phyloP scores from a whole-genome alignment of 2,329 filamentous ascomycete species.

The Fusarium sp. region DNA sequence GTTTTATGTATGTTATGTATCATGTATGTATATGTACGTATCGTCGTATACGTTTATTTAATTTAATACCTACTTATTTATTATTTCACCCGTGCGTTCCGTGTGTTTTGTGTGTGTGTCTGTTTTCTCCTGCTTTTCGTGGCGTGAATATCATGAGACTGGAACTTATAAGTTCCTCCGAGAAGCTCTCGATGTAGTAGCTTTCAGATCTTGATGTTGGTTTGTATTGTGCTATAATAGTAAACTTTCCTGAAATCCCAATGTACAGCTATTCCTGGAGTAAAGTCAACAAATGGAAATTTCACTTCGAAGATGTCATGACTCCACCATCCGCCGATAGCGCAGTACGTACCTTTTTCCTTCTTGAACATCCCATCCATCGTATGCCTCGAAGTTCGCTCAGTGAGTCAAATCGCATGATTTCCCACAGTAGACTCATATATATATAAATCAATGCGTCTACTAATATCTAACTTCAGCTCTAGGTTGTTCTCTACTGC shows the following conservation, averaged over 20 bases:
- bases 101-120: conserved; percentile 18
- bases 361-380: conserved; percentile 27
- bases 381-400: conserved; percentile 18
- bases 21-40: conserved; percentile 34
- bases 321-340: conserved; percentile 29
- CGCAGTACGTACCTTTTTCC: conserved; percentile 32
- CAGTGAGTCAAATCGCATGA: conserved; percentile 35
- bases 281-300: conserved; percentile 18
- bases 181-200: neutral
- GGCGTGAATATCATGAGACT: conserved; percentile 5
- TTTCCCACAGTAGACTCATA: conserved; percentile 3
- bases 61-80: conserved; percentile 42
- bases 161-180: neutral
- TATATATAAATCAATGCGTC: conserved; percentile 42
- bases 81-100: conserved; percentile 24
- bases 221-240: neutral
- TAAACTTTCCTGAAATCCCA: neutral
- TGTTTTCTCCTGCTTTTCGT: conserved; percentile 4
- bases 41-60: conserved; percentile 36
- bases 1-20: conserved; percentile 43
- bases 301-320: conserved; percentile 39
- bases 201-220: neutral
- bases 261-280: neutral
- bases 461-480: conserved; percentile 14
- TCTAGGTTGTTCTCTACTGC: conserved; percentile 40